phyloP scores from a whole-genome alignment of 768 basidiomycete species.

The Lactarius quietus region DNA sequence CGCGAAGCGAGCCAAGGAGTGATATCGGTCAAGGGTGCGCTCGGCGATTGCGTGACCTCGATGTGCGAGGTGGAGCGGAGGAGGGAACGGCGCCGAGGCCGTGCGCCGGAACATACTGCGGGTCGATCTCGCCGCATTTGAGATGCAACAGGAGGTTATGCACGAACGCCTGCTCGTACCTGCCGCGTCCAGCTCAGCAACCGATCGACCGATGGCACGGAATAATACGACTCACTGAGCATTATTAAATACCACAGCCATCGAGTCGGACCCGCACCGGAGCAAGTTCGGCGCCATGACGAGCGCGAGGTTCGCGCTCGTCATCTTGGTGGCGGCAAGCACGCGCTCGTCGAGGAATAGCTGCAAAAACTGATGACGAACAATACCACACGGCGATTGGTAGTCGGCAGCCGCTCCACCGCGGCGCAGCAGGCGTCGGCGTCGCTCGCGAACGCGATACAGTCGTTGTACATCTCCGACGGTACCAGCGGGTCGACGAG shows the following conservation, averaged over 20 bases:
- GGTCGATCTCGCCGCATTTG: conserved; percentile 70
- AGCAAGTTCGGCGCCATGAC: conserved; percentile 92
- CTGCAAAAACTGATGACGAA: conserved; percentile 92
- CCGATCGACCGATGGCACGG: background rate
- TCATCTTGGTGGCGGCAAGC: conserved; percentile 81
- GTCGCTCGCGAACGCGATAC: conserved; percentile 64
- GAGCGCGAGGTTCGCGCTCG: conserved; percentile 78
- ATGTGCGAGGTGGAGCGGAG: conserved; percentile 44
- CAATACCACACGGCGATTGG: conserved; percentile 80
- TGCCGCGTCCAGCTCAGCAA: conserved; percentile 29
- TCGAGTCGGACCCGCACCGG: conserved; percentile 82
- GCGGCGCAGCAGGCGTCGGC: conserved; percentile 69
- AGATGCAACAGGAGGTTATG: conserved; percentile 80
- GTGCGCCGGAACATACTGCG: conserved; percentile 72
- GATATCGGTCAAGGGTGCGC: conserved; percentile 9
- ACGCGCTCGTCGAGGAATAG: conserved; percentile 79
- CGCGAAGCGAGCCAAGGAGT: too few species aligned
- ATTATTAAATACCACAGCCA: conserved; percentile 88
- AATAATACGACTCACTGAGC: conserved; percentile 63
- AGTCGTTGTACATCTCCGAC: conserved; percentile 88
- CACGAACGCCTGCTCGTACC: conserved; percentile 87
- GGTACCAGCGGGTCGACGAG: conserved; percentile 91
- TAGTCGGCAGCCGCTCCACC: conserved; percentile 73
- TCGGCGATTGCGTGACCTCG: conserved; percentile 56
- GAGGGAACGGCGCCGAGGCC: conserved; percentile 63